Base-by-base conservation (phyloP, 2,329 filamentous ascomycete species). In the Fusarium pseudocircinatum region DNA sequence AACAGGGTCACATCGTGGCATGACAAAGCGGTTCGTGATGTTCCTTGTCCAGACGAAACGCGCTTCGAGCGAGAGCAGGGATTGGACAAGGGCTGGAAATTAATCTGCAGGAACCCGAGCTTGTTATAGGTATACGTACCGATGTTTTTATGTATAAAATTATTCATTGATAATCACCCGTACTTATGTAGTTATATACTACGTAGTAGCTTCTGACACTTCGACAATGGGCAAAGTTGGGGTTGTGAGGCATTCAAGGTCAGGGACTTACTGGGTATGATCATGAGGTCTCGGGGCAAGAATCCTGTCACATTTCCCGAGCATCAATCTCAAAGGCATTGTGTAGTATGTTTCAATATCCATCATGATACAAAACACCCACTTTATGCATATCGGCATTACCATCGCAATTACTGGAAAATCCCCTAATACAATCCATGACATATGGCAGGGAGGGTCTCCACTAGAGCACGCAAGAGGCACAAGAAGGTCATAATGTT, bases 71-170 rank as follows among this genome's bases (percentile, higher is more conserved):
- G 32, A 39, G 42, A 57, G 53, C 75, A 77, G 60, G 75, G 75
- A 63, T 67, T 57, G n/a, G 67, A 75, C 74, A 52, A 52, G 61
- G 58, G 18, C 70, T 64, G 76, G 76, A 77, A 77, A 78, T 78
- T 78, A 67, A 68, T 50, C 37, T 78, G 76, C 67, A 74, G 76
- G 69, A 72, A 77, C 74, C 70, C 53, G 63, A 67, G 50, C 44
- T 70, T 43, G 56, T 40, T 39, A 9, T 49, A 22, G 16, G 11
- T 49, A 44, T 60, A 50, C 24, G 49, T 68, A 64, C 50, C 50
- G 52, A 66, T 62, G 40, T 68, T 56, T 56, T 47, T 34, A 52
- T 42, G 67, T 61, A 69, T 52, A 36, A 50, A 65, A 36, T 62
- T 32, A 22, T 42, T 15, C n/a, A 24, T 39, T 18, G 16, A 32